Percentiles rank a stretch among this genome's conserved stretches.
Evolutionary conservation across 192 early-diverging fungal genomes (phyloP).

Genomic region (Cladochytrium replicatum): DNA sequence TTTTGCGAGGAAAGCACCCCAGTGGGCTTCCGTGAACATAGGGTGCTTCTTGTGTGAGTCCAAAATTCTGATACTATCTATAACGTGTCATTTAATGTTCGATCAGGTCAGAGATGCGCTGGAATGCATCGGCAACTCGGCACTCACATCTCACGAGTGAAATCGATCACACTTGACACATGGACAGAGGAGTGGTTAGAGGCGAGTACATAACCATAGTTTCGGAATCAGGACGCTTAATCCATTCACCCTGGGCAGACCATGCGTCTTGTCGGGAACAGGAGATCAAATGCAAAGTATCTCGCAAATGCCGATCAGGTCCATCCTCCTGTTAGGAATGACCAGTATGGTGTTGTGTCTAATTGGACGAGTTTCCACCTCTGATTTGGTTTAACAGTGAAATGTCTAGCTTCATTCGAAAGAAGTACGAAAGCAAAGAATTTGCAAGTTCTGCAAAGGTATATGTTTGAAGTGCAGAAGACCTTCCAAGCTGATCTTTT

Average conservation of each 20-base stretch:
- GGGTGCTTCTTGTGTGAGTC: slow-evolving; percentile 34
- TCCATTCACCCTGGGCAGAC: too few relatives aligned
- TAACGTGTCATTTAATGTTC: not conserved
- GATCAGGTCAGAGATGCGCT: slow-evolving; percentile 19
- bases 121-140: slow-evolving; percentile 55
- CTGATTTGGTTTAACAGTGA: too few relatives aligned
- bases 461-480: too few relatives aligned
- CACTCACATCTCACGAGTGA: slow-evolving; percentile 86
- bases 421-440: slow-evolving; percentile 80
- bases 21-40: slow-evolving; percentile 33
- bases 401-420: slow-evolving; percentile 78
- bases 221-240: not conserved
- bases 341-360: too few relatives aligned
- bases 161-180: slow-evolving; percentile 77
- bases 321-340: slow-evolving; percentile 5
- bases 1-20: slow-evolving; percentile 13
- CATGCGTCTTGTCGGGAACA: too few relatives aligned
- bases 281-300: slow-evolving; percentile 20
- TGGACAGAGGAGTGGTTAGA: slow-evolving; percentile 85
- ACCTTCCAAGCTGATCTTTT: not conserved
- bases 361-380: too few relatives aligned
- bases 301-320: slow-evolving; percentile 16
- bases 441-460: too few relatives aligned
- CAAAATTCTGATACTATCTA: too few relatives aligned
- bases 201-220: slow-evolving; percentile 26